Percentiles rank a stretch among this genome's conserved stretches.
phyloP scores from a whole-genome alignment of 202 grass and related monocot genomes.

The Alloteropsis angusta region DNA sequence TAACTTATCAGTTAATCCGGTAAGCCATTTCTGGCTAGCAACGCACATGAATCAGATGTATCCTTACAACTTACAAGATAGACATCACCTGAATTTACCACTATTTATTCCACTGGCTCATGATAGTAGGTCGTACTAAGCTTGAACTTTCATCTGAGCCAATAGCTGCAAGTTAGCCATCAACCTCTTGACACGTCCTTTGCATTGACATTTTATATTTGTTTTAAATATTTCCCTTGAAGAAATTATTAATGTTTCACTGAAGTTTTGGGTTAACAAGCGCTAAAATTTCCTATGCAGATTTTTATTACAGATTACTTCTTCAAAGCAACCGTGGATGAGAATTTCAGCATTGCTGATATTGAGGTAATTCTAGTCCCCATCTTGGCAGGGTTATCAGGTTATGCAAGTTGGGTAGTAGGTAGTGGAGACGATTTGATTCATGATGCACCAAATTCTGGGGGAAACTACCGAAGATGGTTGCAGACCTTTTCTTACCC shows the following conservation, averaged over 20 bases:
- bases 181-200: neutral
- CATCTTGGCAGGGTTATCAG: neutral
- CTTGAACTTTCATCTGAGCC: neutral
- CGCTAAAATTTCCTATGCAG: slow-evolving; percentile 36
- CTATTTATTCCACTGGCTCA: neutral
- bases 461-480: neutral
- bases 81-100: neutral
- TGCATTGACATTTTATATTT: slow-evolving; percentile 4
- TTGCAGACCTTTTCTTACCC: neutral
- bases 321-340: slow-evolving; percentile 77
- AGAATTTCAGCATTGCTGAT: slow-evolving; percentile 62
- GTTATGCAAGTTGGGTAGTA: neutral
- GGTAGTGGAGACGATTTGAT: neutral
- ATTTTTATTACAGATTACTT: slow-evolving; percentile 98
- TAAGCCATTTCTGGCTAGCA: neutral
- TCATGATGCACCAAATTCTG: neutral
- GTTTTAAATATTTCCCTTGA: neutral
- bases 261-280: neutral
- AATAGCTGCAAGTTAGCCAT: neutral
- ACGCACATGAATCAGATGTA: neutral
- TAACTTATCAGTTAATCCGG: neutral
- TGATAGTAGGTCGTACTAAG: neutral
- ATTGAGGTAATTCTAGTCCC: slow-evolving; percentile 51
- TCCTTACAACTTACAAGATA: neutral
- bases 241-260: neutral